Conservation (phyloP, 345 rosid genomes). For the Boechera divaricarpa region DNA sequence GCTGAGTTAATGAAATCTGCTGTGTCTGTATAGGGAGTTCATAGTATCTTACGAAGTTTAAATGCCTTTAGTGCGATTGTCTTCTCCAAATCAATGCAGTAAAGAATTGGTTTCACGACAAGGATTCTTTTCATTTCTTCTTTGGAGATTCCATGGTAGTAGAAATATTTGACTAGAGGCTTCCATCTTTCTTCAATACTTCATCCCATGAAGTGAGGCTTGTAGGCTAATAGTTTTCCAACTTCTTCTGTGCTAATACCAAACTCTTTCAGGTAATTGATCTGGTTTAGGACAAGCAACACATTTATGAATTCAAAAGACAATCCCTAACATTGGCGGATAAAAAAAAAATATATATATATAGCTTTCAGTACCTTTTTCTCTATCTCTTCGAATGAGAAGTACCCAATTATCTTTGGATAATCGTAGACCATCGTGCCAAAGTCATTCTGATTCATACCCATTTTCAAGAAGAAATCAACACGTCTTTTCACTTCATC, state of each 20-base stretch:
- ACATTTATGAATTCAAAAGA: constrained; percentile 1
- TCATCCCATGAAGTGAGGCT: constrained; percentile 85
- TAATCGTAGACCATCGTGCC: constrained; percentile 92
- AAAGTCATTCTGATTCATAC: constrained; percentile 82
- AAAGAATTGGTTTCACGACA: constrained; percentile 76
- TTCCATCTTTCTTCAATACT: constrained; percentile 86
- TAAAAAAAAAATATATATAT: not conserved
- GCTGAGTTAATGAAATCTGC: constrained; percentile 32
- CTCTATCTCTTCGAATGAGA: constrained; percentile 78
- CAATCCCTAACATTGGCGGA: not conserved
- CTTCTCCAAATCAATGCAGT: constrained; percentile 74
- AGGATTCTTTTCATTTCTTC: constrained; percentile 95
- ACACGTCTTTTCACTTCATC: constrained; percentile 73
- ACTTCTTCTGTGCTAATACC: constrained; percentile 75
- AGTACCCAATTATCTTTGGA: constrained; percentile 74
- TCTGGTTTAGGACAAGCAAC: constrained; percentile 49
- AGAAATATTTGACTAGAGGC: constrained; percentile 84
- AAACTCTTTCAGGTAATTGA: constrained; percentile 81
- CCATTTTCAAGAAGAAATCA: constrained; percentile 71
- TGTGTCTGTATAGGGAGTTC: not conserved
- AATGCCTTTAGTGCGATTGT: constrained; percentile 76
- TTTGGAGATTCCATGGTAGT: constrained; percentile 81
- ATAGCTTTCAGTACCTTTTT: constrained; percentile 57
- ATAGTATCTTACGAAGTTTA: not conserved
- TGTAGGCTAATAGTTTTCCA: constrained; percentile 81